Percentiles rank a stretch among this genome's conserved stretches.
Evolutionary conservation across 305 asterid genomes (phyloP).

Genomic region (Salvia sclarea): DNA sequence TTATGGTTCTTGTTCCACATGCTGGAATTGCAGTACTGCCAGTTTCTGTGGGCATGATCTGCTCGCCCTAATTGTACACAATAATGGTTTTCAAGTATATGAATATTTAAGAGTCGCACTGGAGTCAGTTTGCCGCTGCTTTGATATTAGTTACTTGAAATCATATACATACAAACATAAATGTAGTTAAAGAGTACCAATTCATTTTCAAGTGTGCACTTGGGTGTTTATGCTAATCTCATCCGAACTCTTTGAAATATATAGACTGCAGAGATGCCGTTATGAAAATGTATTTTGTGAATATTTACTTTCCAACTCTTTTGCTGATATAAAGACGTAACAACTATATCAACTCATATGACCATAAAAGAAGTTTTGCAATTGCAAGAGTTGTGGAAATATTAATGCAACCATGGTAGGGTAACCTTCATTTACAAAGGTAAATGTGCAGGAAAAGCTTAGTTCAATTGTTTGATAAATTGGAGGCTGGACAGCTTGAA

Average conservation of each 20-base stretch:
- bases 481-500: conserved; percentile 65
- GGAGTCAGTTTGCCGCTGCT: neutral
- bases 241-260: conserved; percentile 1
- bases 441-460: conserved; percentile 69
- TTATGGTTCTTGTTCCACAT: neutral
- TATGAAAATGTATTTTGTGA: neutral
- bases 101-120: neutral
- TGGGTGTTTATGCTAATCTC: conserved; percentile 7
- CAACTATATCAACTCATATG: neutral
- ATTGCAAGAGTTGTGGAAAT: neutral
- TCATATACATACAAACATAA: no score
- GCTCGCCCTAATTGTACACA: neutral
- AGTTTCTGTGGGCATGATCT: conserved; percentile 12
- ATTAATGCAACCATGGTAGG: neutral
- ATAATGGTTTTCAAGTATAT: neutral
- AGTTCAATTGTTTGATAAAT: conserved; percentile 70
- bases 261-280: neutral
- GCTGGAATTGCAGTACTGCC: neutral
- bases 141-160: no score
- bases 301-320: no score
- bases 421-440: conserved; percentile 28
- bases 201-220: neutral
- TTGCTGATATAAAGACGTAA: neutral
- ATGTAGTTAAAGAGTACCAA: neutral
- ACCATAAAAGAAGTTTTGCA: neutral